Conservation (phyloP, 2,329 filamentous ascomycete species). For the Fusarium staphyleae region DNA sequence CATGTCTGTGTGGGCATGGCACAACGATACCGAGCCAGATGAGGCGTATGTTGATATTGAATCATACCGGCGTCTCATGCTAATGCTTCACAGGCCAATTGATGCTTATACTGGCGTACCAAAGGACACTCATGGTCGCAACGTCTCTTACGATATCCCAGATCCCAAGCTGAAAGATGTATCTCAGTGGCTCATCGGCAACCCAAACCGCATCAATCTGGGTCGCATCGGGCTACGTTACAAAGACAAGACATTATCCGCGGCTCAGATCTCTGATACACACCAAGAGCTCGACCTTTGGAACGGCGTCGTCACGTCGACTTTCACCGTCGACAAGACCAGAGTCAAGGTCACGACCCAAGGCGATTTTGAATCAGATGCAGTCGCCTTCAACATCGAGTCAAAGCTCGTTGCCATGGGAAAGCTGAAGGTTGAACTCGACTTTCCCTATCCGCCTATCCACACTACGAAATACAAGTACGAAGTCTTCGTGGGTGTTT, state of each 20-base stretch:
- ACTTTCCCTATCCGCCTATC: constrained; percentile 53
- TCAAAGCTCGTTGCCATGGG: constrained; percentile 46
- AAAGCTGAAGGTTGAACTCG: constrained; percentile 49
- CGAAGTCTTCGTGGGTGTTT: constrained; percentile 51
- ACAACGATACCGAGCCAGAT: constrained; percentile 56
- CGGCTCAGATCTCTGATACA: constrained; percentile 40
- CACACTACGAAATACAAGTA: constrained; percentile 53
- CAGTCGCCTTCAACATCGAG: constrained; percentile 47
- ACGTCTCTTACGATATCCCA: constrained; percentile 49
- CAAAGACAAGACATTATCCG: constrained; percentile 41
- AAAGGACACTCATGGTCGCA: constrained; percentile 46
- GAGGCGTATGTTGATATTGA: constrained; percentile 22
- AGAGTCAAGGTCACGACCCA: constrained; percentile 47
- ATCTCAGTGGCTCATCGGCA: constrained; percentile 62
- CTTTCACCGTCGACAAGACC: constrained; percentile 44
- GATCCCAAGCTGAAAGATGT: constrained; percentile 46
- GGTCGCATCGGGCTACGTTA: constrained; percentile 52
- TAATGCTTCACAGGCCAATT: background rate
- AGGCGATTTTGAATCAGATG: constrained; percentile 50
- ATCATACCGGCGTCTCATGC: too few species aligned
- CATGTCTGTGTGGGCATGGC: constrained; percentile 58
- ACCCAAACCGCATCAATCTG: constrained; percentile 54
- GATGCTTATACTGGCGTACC: constrained; percentile 46
- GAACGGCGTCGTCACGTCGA: constrained; percentile 45
- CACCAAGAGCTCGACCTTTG: constrained; percentile 40